Conservation (phyloP, 164 flowering plant genomes). For the Stephania cephalantha region DNA sequence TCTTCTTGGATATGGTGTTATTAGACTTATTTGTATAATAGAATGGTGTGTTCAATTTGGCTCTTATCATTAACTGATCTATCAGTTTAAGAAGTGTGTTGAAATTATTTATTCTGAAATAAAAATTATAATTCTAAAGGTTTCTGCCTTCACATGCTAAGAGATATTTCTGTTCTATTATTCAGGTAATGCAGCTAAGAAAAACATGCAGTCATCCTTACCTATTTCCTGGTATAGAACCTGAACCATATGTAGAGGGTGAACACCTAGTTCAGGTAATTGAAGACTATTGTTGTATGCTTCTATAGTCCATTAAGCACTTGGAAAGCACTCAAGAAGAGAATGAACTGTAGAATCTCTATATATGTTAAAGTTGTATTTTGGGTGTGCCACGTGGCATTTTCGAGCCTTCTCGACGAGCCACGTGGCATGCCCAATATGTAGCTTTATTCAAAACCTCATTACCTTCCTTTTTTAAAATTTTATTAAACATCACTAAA, state of each 20-base stretch:
- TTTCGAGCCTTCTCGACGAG: no score
- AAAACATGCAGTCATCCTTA: slow-evolving; percentile 98
- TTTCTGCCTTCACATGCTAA: neutral
- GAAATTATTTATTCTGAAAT: neutral
- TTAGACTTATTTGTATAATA: neutral
- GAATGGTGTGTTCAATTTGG: neutral
- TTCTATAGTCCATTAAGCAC: neutral
- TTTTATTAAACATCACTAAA: no score
- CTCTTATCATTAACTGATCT: neutral
- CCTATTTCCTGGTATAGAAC: slow-evolving; percentile 93
- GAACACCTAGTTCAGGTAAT: slow-evolving; percentile 90
- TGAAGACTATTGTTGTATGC: neutral
- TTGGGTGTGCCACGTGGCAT: no score
- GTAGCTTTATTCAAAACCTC: no score
- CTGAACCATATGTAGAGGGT: slow-evolving; percentile 96
- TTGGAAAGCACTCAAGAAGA: neutral
- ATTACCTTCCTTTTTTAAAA: no score
- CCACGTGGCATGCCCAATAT: no score
- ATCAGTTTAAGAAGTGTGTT: neutral
- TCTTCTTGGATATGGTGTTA: neutral
- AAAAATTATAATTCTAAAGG: neutral
- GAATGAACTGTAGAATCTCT: neutral
- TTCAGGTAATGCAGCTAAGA: slow-evolving; percentile 80
- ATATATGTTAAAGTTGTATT: no score
- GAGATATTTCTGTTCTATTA: slow-evolving; percentile 7